Evolutionary conservation across 2,329 filamentous ascomycete species (phyloP).

Genomic region (Aureobasidium zeae): DNA sequence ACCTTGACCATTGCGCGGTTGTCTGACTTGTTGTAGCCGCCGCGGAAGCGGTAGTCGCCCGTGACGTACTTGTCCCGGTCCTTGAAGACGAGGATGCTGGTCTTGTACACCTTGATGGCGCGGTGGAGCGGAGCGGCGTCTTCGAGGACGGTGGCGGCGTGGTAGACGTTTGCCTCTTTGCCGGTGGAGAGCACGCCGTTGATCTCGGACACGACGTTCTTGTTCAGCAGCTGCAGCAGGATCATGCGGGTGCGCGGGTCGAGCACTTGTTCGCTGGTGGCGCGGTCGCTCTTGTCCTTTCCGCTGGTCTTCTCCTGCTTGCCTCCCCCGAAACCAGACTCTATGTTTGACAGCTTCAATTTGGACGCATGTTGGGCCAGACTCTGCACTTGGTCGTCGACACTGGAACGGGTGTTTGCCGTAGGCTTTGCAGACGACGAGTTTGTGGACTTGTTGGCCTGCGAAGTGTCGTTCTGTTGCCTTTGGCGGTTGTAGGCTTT

Average conservation of each 20-base stretch:
- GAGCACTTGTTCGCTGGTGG: conserved; percentile 88
- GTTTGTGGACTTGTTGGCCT: conserved; percentile 60
- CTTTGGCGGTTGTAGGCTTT: conserved; percentile 84
- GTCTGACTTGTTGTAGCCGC: conserved; percentile 87
- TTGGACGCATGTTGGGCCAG: conserved; percentile 78
- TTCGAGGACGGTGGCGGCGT: conserved; percentile 59
- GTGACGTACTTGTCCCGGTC: conserved; percentile 93
- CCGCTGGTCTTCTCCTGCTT: conserved; percentile 46
- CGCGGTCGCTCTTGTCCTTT: conserved; percentile 85
- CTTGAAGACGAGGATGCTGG: conserved; percentile 93
- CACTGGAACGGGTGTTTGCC: conserved; percentile 66
- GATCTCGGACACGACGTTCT: conserved; percentile 77
- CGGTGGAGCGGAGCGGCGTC: conserved; percentile 52
- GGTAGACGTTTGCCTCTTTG: conserved; percentile 97
- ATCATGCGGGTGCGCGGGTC: conserved; percentile 95
- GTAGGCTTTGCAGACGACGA: conserved; percentile 55
- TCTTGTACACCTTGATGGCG: conserved; percentile 99
- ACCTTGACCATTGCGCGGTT: conserved; percentile 96
- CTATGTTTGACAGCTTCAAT: conserved; percentile 62
- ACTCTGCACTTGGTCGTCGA: conserved; percentile 83
- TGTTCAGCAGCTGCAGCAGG: conserved; percentile 89
- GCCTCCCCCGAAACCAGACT: conserved; percentile 41
- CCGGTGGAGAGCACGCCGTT: conserved; percentile 94
- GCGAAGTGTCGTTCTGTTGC: conserved; percentile 50
- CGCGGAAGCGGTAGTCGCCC: conserved; percentile 84